Base-by-base conservation (phyloP, 495 filamentous ascomycete species). In the Penicillium lividum region DNA sequence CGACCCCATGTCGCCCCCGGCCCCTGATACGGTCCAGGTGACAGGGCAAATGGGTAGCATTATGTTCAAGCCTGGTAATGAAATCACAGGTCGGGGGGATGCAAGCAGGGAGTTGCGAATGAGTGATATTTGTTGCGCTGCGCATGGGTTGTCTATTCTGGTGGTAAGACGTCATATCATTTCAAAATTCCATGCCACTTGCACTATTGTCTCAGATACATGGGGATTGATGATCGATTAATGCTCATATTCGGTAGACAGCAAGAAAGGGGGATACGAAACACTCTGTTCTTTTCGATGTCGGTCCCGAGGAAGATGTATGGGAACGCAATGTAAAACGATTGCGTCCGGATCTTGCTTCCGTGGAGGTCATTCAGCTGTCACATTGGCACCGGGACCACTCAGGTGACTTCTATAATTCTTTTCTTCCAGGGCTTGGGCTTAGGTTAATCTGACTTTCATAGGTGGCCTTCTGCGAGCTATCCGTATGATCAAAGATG, bases 301-400 rank as follows among this genome's bases (percentile, higher is more conserved):
- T 81, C 0, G 84, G 84, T 0, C 84, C 84, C 1, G 82, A 85
- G 65, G 82, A 79, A 22, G 71, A 75, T n/a, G 70, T 71, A 4
- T 87, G 82, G 79, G 77, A 83, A 55, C 66, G 74, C 15, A 87
- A 87, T 61, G 79, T 74, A 7, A 76, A 69, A 6, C 69, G 84
- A 1, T 65, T 87, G 10, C 68, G 73, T 28, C 67, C 79, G 3
- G 73, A 82, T 68, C 65, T 84, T 2, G 68, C 92, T 48, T 84
- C 87, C 62, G 82, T 96, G 42, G 87, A 90, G 58, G 78, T 84
- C 36, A 74, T 96, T 9, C 90, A 93, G 64, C 83, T 96, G 0
- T 95, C 79, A 6, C 84, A 87, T 58, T 87, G 83, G 84, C 84
- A 87, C 72, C 80, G 84, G 28, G 84, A 87, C 57, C 84, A 87